phyloP scores from a whole-genome alignment of 495 filamentous ascomycete genomes.

The Tuber melanosporum region DNA sequence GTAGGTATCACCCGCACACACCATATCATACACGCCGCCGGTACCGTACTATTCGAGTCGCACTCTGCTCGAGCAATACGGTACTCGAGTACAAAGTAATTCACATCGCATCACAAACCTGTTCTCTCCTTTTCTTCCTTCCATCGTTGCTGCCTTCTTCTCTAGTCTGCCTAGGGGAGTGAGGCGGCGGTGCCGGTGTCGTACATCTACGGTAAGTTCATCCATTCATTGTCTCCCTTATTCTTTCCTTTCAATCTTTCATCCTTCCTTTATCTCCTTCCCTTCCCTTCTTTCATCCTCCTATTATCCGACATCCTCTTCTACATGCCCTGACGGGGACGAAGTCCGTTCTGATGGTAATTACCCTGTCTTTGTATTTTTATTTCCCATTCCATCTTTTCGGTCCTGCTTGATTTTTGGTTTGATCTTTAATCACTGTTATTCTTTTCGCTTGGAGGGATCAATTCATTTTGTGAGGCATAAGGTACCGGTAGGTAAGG shows the following conservation, averaged over 20 bases:
- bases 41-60: too few relatives aligned
- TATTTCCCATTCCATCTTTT: not conserved
- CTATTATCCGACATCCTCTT: not conserved
- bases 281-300: not conserved
- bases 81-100: not conserved
- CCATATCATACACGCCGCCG: too few relatives aligned
- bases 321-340: not conserved
- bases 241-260: not conserved
- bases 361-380: not conserved
- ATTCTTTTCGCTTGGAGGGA: not conserved
- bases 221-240: not conserved
- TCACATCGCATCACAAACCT: not conserved
- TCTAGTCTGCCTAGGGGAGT: not conserved
- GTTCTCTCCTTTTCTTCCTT: not conserved
- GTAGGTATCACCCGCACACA: too few relatives aligned
- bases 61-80: not conserved
- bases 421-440: not conserved
- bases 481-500: not conserved
- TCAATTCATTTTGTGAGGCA: not conserved
- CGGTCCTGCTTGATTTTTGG: not conserved
- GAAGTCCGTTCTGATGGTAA: not conserved
- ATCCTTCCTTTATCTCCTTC: not conserved
- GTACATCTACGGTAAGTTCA: not conserved
- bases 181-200: not conserved
- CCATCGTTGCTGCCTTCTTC: not conserved